Evolutionary conservation across 2,329 filamentous ascomycete genomes (phyloP).

Genomic region (Gaeumannomyces sp.): DNA sequence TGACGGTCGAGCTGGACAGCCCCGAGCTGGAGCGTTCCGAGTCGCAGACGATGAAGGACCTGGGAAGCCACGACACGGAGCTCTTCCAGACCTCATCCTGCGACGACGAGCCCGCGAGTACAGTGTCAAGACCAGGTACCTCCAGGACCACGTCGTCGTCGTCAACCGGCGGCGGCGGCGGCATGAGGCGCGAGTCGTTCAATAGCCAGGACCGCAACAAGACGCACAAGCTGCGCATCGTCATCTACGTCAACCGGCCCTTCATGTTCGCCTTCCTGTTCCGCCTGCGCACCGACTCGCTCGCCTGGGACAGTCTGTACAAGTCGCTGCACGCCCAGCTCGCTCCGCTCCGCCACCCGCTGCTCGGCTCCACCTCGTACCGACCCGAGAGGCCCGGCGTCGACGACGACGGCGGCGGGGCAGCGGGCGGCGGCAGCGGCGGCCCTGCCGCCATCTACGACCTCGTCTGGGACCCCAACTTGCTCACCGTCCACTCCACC

Average conservation of each 20-base stretch:
- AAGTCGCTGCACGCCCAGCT: constrained; percentile 56
- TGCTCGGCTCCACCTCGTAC: constrained; percentile 51
- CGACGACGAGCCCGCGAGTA: constrained; percentile 15
- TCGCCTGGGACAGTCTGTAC: constrained; percentile 51
- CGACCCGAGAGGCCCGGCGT: constrained; percentile 43
- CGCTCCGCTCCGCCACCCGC: constrained; percentile 48
- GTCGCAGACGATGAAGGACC: constrained; percentile 38
- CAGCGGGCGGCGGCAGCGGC: background rate
- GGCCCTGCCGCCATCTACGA: constrained; percentile 47
- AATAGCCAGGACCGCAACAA: constrained; percentile 48
- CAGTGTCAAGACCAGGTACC: constrained; percentile 4
- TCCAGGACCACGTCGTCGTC: constrained; percentile 10
- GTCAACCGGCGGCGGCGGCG: constrained; percentile 13
- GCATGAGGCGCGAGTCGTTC: constrained; percentile 21
- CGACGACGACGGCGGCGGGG: constrained; percentile 14
- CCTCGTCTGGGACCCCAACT: constrained; percentile 54
- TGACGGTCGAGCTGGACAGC: constrained; percentile 58
- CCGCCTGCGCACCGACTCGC: constrained; percentile 49
- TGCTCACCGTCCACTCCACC: constrained; percentile 53
- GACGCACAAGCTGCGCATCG: constrained; percentile 54
- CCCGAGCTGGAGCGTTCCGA: constrained; percentile 33
- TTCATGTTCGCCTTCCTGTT: constrained; percentile 78
- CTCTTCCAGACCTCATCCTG: constrained; percentile 19
- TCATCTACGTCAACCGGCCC: constrained; percentile 67
- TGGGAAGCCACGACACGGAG: constrained; percentile 33